A percentile compares a stretch with the other conserved stretches of the same genome.
These are phyloP conservation scores for Penicillium psychrosexuale DNA, from an alignment of 2,329 filamentous ascomycete genomes.

Conservation along the genomic window DNA sequence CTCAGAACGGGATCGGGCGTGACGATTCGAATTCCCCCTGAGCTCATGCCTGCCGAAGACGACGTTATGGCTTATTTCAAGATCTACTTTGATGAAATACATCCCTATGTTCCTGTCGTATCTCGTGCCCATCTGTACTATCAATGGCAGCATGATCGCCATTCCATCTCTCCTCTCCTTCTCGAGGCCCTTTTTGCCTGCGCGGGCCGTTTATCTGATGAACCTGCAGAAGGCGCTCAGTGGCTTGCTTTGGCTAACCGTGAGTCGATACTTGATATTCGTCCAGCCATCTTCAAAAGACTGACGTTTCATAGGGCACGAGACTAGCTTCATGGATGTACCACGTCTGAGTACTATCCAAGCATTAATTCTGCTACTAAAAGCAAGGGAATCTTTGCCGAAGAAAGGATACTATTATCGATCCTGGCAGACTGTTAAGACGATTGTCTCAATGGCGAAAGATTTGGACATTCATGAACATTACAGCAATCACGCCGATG, in stretches of 20 bases:
- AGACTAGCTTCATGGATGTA: constrained; percentile 89
- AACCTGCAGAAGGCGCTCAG: constrained; percentile 79
- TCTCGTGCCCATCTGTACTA: constrained; percentile 79
- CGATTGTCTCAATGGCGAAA: constrained; percentile 88
- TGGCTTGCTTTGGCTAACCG: constrained; percentile 89
- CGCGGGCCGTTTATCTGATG: constrained; percentile 76
- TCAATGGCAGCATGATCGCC: constrained; percentile 79
- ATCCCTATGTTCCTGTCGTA: constrained; percentile 87
- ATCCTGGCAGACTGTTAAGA: constrained; percentile 94
- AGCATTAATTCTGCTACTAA: constrained; percentile 79
- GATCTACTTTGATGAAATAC: constrained; percentile 84
- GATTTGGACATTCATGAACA: constrained; percentile 89
- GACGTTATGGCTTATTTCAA: constrained; percentile 81
- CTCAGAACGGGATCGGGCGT: constrained; percentile 66
- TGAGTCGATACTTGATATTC: constrained; percentile 43
- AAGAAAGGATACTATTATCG: constrained; percentile 95
- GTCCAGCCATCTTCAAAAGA: constrained; percentile 6
- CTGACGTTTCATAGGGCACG: constrained; percentile 63
- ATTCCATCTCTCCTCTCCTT: constrained; percentile 83
- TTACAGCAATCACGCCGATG: constrained; percentile 70
- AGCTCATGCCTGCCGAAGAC: constrained; percentile 87
- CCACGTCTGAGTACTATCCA: constrained; percentile 89
- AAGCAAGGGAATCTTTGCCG: constrained; percentile 86
- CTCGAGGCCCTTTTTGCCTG: constrained; percentile 91
- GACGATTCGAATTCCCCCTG: constrained; percentile 82